Evolutionary conservation across 202 grass and related monocot species (phyloP), one percentile per base, ranked within the genome.

Genomic region (Thinopyrum obtusiflorum): DNA sequence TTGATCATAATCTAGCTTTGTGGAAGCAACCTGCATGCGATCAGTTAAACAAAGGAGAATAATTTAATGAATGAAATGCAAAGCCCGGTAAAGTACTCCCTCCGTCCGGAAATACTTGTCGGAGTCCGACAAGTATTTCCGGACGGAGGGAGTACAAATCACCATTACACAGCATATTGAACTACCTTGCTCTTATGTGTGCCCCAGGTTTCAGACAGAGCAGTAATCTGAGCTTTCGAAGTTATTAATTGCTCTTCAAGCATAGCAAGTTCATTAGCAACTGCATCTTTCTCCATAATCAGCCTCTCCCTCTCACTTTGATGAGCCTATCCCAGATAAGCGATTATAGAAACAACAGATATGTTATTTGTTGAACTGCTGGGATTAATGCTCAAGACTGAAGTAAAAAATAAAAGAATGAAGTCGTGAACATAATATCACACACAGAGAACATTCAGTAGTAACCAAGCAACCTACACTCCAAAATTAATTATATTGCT

Each of bases 271-370:
- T 99, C 97, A 76, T 88, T 89, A 84, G 78, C 47, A 35, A 96
- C 87, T 67, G 93, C 90, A 85, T 99, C 97, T 91, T 96, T 96
- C 88, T 99, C 97, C 97, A 99, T 96, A 71, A 96, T 92, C n/a
- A 96, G 73, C 40, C 90, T 99, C 73, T 96, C 97, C 72, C 77
- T 89, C 81, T 92, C 88, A 76, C 77, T 94, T 92, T 96, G 92
- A 91, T 99, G 72, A 78, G 72, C 85, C 97, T 99, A 79, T 40
- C 47, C 71, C 70, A 31, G 66, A 80, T 80, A 84, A 84, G 77
- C 25, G 47, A 55, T 11, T 65, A 23, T 29, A 72, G 84, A 57
- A 76, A 80, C 20, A 60, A 83, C 33, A 68, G 49, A 68, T 69
- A 27, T 25, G 9, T 83, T 61, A 49, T 75, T 68, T 24, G 6